Evolutionary conservation across 2,329 filamentous ascomycete species (phyloP), one percentile per base, ranked within the genome.

Genomic region (Penicillium janthinellum): DNA sequence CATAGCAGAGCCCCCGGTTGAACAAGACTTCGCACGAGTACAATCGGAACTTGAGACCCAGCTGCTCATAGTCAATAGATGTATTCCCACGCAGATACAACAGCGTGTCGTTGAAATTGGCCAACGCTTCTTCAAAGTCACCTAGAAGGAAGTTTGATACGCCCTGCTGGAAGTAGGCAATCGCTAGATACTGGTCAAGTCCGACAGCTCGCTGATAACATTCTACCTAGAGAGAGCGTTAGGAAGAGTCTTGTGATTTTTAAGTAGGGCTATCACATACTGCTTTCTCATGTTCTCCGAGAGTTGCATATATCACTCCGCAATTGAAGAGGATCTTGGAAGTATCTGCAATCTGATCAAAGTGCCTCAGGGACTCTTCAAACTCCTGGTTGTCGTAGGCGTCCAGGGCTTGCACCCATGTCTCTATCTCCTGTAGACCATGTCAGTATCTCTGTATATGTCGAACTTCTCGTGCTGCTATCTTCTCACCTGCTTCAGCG

Each of bases 271-370:
- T 20, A 15, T 44, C 31, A 73, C 92, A 77, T 83, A 96, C 94
- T 73, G 95, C 95, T 82, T 92, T 92, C 75, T 94, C 90, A 78
- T 99, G 95, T 75, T 98, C 92, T 68, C 95, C 95, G 17, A 99
- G 83, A 0, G 95, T 98, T 41, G 95, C 95, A 81, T 97, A 91
- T 70, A 99, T 98, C 41, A 99, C 94, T 68, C 95, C 95, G 78
- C 94, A 96, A 73, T 99, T 99, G 83, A 99, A 99, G 62, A 96
- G 83, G 64, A 99, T 99, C 82, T 96, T 98, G 69, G 95, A 97
- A 0, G 95, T 99, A 75, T 98, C 95, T 62, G 90, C 85, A 71
- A 99, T 96, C 68, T 84, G 86, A 64, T 91, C 90, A 73, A 99
- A 98, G 62, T 90, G 86, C 69, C 83, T 86, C 64, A 98, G 80